Conservation (phyloP, 2,329 filamentous ascomycete genomes). For the Fusarium metavorans region DNA sequence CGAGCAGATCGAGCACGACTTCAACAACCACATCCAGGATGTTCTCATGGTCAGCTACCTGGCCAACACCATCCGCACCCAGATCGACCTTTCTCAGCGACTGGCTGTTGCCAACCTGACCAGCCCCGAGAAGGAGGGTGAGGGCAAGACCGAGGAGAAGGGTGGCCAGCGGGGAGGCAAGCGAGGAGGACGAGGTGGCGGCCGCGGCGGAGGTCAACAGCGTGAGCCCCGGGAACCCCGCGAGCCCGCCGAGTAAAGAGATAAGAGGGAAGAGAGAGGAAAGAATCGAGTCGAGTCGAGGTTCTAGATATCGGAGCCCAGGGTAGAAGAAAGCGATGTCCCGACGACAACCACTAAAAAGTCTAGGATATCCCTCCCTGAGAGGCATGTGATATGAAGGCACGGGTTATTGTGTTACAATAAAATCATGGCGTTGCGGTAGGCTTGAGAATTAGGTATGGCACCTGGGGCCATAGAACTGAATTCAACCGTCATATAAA, state of each 20-base stretch:
- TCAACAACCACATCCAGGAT: conserved; percentile 99
- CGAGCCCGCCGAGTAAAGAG: conserved; percentile 49
- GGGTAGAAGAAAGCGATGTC: conserved; percentile 40
- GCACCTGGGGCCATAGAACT: conserved; percentile 49
- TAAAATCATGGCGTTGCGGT: conserved; percentile 55
- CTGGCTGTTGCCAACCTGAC: conserved; percentile 82
- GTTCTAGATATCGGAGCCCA: conserved; percentile 34
- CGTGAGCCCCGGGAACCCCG: conserved; percentile 61
- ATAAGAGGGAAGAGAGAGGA: conserved; percentile 21
- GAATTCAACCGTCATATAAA: conserved; percentile 51
- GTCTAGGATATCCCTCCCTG: conserved; percentile 40
- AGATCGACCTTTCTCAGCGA: conserved; percentile 97
- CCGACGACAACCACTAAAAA: conserved; percentile 31
- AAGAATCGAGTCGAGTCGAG: background rate
- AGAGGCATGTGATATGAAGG: conserved; percentile 44
- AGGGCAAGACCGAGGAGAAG: conserved; percentile 61
- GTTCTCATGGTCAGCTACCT: conserved; percentile 98
- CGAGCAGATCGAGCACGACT: conserved; percentile 92
- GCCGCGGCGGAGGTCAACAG: conserved; percentile 64
- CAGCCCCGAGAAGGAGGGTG: conserved; percentile 61
- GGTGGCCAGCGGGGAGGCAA: conserved; percentile 61
- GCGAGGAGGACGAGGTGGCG: conserved; percentile 63
- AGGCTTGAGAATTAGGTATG: conserved; percentile 47
- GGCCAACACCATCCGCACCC: conserved; percentile 97
- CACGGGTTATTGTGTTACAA: conserved; percentile 50